Conservation (phyloP, 352 stramenopile genomes). For the Lagenidium sp. region DNA sequence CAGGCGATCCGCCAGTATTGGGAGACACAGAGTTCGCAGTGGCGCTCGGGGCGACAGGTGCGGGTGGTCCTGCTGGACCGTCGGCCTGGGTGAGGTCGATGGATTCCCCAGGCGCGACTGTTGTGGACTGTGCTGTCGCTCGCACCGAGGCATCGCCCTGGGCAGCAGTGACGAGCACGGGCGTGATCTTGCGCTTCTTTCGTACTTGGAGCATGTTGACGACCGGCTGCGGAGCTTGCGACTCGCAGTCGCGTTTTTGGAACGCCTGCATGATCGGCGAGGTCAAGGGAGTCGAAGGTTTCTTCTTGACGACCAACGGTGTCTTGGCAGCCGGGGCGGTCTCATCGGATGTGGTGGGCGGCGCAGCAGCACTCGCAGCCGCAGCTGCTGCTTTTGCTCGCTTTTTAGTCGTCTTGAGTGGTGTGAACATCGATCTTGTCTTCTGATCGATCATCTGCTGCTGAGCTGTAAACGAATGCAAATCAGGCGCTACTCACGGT, state of each 20-base stretch:
- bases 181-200: slow-evolving; percentile 77
- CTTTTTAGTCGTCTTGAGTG: slow-evolving; percentile 53
- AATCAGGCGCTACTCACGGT: too few species aligned
- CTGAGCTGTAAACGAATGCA: slow-evolving; percentile 30
- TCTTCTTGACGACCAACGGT: slow-evolving; percentile 13
- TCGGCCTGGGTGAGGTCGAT: slow-evolving; percentile 16
- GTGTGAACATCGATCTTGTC: slow-evolving; percentile 48
- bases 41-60: not conserved
- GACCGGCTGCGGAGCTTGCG: slow-evolving; percentile 1
- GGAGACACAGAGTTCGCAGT: too few species aligned
- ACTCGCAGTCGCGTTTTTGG: slow-evolving; percentile 7
- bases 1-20: too few species aligned
- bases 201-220: slow-evolving; percentile 71
- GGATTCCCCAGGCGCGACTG: too few species aligned
- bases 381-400: slow-evolving; percentile 16
- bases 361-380: not conserved
- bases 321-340: too few species aligned
- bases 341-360: too few species aligned
- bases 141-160: not conserved
- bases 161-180: slow-evolving; percentile 22
- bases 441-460: slow-evolving; percentile 32
- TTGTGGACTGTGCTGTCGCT: not conserved
- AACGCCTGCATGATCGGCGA: slow-evolving; percentile 13
- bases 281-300: slow-evolving; percentile 4
- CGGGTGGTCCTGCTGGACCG: too few species aligned